phyloP scores from a whole-genome alignment of 169 alveolate species.

The Amoebophrya sp. region DNA sequence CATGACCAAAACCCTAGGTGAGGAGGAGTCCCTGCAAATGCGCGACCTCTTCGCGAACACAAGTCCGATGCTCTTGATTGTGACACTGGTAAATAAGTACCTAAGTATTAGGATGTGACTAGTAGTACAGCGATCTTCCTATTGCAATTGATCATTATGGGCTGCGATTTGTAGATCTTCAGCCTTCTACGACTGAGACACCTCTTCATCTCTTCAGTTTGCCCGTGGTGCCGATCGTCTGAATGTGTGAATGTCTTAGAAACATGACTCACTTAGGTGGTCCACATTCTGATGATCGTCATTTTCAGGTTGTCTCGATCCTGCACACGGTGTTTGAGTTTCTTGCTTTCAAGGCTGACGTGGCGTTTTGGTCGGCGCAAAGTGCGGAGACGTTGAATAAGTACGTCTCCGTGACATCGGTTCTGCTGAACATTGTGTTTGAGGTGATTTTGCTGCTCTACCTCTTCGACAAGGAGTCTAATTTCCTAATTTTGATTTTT shows the following conservation, averaged over 20 bases:
- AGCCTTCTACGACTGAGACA: too few species aligned
- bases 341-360: conserved; percentile 41
- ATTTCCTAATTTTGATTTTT: conserved; percentile 35
- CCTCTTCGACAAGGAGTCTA: conserved; percentile 37
- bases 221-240: too few species aligned
- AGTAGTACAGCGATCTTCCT: too few species aligned
- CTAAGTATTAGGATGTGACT: too few species aligned
- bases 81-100: conserved; percentile 38
- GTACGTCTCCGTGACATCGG: conserved; percentile 32
- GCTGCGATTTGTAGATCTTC: too few species aligned
- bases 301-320: conserved; percentile 41
- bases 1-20: conserved; percentile 34
- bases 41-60: conserved; percentile 47
- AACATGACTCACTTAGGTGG: too few species aligned
- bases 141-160: too few species aligned
- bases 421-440: background rate
- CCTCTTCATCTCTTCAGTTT: too few species aligned
- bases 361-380: conserved; percentile 35
- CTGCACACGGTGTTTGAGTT: conserved; percentile 45
- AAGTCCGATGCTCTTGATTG: conserved; percentile 31
- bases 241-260: too few species aligned
- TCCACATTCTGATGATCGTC: too few species aligned
- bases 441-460: background rate
- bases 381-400: conserved; percentile 44
- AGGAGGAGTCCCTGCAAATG: conserved; percentile 38